phyloP scores from a whole-genome alignment of 768 basidiomycete species.

The Pleurotus giganteus region DNA sequence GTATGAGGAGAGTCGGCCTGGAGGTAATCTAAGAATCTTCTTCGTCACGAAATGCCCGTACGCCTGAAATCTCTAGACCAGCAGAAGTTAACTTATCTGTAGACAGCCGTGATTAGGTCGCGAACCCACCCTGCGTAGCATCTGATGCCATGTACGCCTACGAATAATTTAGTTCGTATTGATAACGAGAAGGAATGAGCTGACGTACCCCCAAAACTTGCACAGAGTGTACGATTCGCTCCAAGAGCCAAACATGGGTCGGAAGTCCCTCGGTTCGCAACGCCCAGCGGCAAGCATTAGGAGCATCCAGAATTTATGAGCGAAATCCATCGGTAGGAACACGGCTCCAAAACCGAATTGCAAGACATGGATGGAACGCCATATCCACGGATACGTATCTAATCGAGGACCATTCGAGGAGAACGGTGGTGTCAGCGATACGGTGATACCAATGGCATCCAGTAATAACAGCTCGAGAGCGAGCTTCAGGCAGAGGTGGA shows the following conservation, averaged over 20 bases:
- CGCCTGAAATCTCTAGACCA: slow-evolving; percentile 25
- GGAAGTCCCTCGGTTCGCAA: slow-evolving; percentile 35
- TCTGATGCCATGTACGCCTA: slow-evolving; percentile 36
- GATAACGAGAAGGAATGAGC: too few species aligned
- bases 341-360: background rate
- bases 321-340: background rate
- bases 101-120: background rate
- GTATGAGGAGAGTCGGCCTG: slow-evolving; percentile 23
- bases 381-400: slow-evolving; percentile 10
- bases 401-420: slow-evolving; percentile 16
- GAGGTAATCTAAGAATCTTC: slow-evolving; percentile 22
- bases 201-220: slow-evolving; percentile 40
- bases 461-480: slow-evolving; percentile 15
- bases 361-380: background rate
- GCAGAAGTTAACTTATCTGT: background rate
- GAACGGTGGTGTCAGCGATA: slow-evolving; percentile 14
- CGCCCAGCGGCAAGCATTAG: slow-evolving; percentile 22
- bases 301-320: slow-evolving; percentile 18
- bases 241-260: slow-evolving; percentile 30
- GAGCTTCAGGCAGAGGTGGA: slow-evolving; percentile 10
- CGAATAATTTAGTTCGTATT: background rate
- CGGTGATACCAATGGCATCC: slow-evolving; percentile 16
- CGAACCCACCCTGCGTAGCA: slow-evolving; percentile 29
- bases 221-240: slow-evolving; percentile 35
- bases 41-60: slow-evolving; percentile 25